Evolutionary conservation across 2,329 filamentous ascomycete genomes (phyloP), one percentile per base, ranked within the genome.

Genomic region (Ustilaginoidea virens): DNA sequence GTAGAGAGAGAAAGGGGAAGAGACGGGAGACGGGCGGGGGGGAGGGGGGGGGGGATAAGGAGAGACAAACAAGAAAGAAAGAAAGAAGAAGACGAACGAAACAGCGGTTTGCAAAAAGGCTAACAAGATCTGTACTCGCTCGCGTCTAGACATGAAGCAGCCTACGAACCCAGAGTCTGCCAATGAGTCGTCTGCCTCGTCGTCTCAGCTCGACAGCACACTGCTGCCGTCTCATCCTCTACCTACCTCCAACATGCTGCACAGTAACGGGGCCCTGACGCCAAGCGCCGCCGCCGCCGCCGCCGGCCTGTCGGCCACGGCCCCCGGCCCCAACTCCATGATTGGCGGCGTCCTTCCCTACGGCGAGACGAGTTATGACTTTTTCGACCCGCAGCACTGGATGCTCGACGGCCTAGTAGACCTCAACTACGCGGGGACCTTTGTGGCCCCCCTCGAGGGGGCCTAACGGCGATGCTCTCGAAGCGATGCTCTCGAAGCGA

Each of bases 341-440:
- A 55, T 69, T 29, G 52, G 52, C 16, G 56, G 58, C n/a, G n/a
- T n/a, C 17, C 55, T 57, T 17, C 51, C 70, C 36, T 63, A 65
- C 40, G 65, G 69, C 39, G 68, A 80, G 31, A 69, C 71, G 7
- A 78, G 74, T 42, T 85, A 85, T 50, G 81, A 92, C 49, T 82
- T 92, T 36, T 93, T 92, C 46, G 85, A 93, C 53, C 82, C 86
- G 1, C 66, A 93, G 43, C 82, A 87, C 50, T 94, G 86, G 86
- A 83, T 92, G 62, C 60, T 94, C 35, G 86, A 94, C 49, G 81
- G 81, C 10, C 62, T 87, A 19, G 63, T 90, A 35, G 80, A 86
- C 47, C 79, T 87, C 47, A 81, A 80, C 38, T 85, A 77, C 46
- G 66, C 27, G 12, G 28, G 30, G 16, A n/a, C 62, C 8, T 76